Evolutionary conservation across 164 flowering plant species (phyloP).

Genomic region (Euptelea pleiosperma): DNA sequence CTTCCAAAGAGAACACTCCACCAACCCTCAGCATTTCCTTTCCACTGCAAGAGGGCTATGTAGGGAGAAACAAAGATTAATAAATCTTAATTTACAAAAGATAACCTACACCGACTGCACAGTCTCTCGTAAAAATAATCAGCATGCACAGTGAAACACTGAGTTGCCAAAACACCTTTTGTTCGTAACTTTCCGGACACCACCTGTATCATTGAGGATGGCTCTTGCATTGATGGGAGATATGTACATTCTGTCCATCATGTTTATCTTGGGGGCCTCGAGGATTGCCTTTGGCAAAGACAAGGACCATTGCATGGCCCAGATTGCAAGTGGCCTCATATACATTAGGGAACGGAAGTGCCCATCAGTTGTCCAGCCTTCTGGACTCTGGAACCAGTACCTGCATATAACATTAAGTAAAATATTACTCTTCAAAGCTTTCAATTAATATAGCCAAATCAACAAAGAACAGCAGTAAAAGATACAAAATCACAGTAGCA

Average conservation of each 20-base stretch:
- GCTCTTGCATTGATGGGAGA: conserved; percentile 31
- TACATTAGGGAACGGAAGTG: conserved; percentile 81
- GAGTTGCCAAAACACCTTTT: conserved; percentile 61
- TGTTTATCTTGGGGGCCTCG: conserved; percentile 63
- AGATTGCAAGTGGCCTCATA: conserved; percentile 88
- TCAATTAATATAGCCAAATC: too few relatives aligned
- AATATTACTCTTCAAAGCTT: too few relatives aligned
- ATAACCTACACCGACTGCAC: background rate
- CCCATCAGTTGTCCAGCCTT: conserved; percentile 84
- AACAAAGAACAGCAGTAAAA: too few relatives aligned
- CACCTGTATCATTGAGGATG: conserved; percentile 27
- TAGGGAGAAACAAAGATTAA: conserved; percentile 8
- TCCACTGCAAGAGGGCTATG: background rate
- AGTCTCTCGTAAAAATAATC: conserved; percentile 4
- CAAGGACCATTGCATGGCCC: conserved; percentile 93
- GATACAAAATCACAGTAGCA: too few relatives aligned
- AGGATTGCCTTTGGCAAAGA: conserved; percentile 65
- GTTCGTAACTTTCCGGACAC: conserved; percentile 39
- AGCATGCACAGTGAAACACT: conserved; percentile 60
- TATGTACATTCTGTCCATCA: conserved; percentile 59
- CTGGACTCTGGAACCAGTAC: conserved; percentile 93
- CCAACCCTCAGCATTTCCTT: background rate
- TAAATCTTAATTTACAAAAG: conserved; percentile 5
- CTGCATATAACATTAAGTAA: conserved; percentile 41
- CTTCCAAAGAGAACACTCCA: background rate